A percentile compares a stretch with the other conserved stretches of the same genome.
phyloP scores from a whole-genome alignment of 73 alveolate species.

The Paramecium octaurelia region DNA sequence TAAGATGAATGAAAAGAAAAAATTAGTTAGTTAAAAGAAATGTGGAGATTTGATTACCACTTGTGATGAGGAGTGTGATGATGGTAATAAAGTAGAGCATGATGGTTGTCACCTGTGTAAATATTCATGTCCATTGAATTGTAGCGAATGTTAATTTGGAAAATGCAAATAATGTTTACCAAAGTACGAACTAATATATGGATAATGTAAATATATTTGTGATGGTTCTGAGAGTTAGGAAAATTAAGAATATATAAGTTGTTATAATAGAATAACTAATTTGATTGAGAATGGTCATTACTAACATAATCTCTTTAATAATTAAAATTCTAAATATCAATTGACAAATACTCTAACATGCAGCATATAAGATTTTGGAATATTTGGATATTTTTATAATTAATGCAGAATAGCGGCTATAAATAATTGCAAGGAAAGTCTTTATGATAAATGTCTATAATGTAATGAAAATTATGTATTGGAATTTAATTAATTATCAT shows the following conservation, averaged over 20 bases:
- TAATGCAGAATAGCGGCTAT: no score
- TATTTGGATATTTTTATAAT: not conserved
- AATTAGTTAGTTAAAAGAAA: not conserved
- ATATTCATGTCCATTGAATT: not conserved
- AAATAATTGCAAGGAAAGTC: no score
- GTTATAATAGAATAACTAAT: not conserved
- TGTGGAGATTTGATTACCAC: not conserved
- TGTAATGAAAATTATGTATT: no score
- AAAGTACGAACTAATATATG: not conserved
- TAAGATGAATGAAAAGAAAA: not conserved
- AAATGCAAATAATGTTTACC: not conserved
- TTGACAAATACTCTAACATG: not conserved
- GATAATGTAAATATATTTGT: not conserved
- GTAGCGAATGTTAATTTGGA: not conserved
- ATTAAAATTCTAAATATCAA: not conserved
- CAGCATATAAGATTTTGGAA: not conserved
- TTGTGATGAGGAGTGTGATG: not conserved
- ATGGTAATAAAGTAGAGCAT: not conserved
- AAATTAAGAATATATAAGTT: not conserved
- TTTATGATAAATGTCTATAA: no score
- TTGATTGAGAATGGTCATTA: not conserved
- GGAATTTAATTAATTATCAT: no score
- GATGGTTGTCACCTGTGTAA: not conserved
- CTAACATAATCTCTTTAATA: no score
- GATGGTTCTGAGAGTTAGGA: not conserved